Base-by-base conservation (phyloP, 169 alveolate species). In the Plasmodium gallinaceum region DNA sequence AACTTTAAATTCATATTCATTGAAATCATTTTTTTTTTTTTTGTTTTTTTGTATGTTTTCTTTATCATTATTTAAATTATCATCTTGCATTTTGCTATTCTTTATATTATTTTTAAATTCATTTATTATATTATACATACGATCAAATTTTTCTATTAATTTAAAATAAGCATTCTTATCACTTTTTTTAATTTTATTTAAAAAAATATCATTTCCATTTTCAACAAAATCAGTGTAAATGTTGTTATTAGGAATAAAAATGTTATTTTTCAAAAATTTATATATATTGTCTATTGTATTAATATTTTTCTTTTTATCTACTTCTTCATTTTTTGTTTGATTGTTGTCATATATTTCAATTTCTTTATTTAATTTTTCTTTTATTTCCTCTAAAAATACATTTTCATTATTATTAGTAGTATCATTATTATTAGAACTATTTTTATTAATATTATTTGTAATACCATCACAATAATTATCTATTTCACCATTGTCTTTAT, bases 141-240 rank as follows among this genome's bases (percentile, higher is more conserved):
- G 69, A 46, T 83, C 91, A 46, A 83, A 83, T 83, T 72, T 66
- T 57, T 57, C 91, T 42, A 83, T 68, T 48, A 83, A 71, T 71
- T 68, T 83, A 68, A 52, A 68, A 61, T 83, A 83, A n/a, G 91
- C 32, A 58, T 45, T 51, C 9, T 83, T 83, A 26, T 83, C 91
- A 37, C 58, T 83, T 57, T 83, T 83, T 42, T 83, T 83, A n/a
- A 83, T 46, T 42, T 83, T 83, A 68, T 62, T 83, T 20, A 83
- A 68, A 83, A 83, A 66, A 12, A 83, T 45, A 57, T 83, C 91
- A 83, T 83, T 83, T 46, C 91, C 91, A 71, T 83, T 83, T 57
- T 83, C 91, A 42, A 83, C 51, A 42, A 68, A 83, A 71, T 83
- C 83, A 10, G 91, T 83, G 43, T 83, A 83, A 37, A 83, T 83